Conservation (phyloP, 2,329 filamentous ascomycete genomes). For the Pestalotiopsis sp. region DNA sequence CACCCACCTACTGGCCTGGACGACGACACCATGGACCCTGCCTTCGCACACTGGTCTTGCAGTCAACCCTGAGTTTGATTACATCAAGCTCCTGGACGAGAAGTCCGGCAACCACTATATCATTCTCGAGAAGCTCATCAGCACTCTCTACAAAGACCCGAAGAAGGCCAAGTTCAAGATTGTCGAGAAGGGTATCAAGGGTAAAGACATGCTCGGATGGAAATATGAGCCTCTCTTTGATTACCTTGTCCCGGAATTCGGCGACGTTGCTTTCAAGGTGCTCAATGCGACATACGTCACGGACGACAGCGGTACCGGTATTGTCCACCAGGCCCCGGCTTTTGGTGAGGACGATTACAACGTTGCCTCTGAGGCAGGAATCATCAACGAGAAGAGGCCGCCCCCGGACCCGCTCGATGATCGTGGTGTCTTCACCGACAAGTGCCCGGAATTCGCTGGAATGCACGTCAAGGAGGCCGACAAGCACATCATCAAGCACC, state of each 20-base stretch:
- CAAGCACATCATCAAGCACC: constrained; percentile 86
- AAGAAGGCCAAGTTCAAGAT: constrained; percentile 95
- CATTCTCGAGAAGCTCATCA: constrained; percentile 77
- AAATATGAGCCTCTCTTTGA: constrained; percentile 86
- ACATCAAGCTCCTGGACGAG: constrained; percentile 83
- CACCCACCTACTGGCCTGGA: constrained; percentile 81
- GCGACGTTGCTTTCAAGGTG: constrained; percentile 79
- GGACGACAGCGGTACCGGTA: constrained; percentile 85
- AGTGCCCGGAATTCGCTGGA: constrained; percentile 79
- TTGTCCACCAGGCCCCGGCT: constrained; percentile 90
- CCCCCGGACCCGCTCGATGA: constrained; percentile 94
- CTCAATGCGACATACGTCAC: constrained; percentile 85
- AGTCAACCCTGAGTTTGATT: constrained; percentile 80
- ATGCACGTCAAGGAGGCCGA: constrained; percentile 91
- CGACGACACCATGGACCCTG: constrained; percentile 83
- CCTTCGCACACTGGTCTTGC: constrained; percentile 79
- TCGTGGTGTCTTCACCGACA: constrained; percentile 73
- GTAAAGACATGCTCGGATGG: constrained; percentile 84
- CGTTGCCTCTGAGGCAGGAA: constrained; percentile 71
- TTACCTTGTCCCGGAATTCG: constrained; percentile 88
- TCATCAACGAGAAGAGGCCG: constrained; percentile 73
- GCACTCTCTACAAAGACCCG: constrained; percentile 86
- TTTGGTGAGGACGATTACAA: constrained; percentile 97
- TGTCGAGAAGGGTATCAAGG: constrained; percentile 70
- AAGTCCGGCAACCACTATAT: constrained; percentile 82